A percentile compares a stretch with the other conserved stretches of the same genome.
Conservation (phyloP, 352 stramenopile species). For the Phytophthora ohioensis region DNA sequence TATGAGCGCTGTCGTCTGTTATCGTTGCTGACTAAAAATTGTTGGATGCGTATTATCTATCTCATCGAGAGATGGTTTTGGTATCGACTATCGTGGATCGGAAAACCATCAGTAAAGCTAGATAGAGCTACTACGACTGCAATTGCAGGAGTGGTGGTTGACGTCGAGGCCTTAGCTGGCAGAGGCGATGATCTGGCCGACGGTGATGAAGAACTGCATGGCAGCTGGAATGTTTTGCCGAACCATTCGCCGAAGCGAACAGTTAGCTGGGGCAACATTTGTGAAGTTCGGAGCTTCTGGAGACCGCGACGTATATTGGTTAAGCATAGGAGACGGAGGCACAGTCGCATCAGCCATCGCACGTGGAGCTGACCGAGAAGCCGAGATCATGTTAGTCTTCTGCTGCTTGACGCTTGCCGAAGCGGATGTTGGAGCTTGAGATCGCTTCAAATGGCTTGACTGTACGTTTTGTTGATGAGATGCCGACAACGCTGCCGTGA, state of each 20-base stretch:
- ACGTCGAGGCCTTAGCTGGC: constrained; percentile 5
- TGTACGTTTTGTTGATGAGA: background rate
- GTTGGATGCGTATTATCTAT: background rate
- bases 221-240: constrained; percentile 19
- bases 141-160: background rate
- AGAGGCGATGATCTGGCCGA: constrained; percentile 33
- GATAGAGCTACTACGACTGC: background rate
- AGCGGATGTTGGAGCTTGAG: background rate
- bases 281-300: background rate
- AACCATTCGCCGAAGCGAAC: constrained; percentile 20
- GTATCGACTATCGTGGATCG: background rate
- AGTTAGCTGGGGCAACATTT: background rate
- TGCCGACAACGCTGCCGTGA: constrained; percentile 9
- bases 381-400: background rate
- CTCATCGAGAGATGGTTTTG: constrained; percentile 19
- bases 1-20: no score
- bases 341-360: background rate
- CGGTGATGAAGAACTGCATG: constrained; percentile 29
- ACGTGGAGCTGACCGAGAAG: background rate
- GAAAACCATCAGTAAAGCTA: background rate
- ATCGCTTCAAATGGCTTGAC: no score
- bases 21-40: no score
- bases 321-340: background rate
- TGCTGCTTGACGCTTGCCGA: background rate
- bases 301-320: background rate